These are phyloP conservation scores for Corchorus olitorius DNA, from an alignment of 345 rosid species.

Conservation along the genomic window DNA sequence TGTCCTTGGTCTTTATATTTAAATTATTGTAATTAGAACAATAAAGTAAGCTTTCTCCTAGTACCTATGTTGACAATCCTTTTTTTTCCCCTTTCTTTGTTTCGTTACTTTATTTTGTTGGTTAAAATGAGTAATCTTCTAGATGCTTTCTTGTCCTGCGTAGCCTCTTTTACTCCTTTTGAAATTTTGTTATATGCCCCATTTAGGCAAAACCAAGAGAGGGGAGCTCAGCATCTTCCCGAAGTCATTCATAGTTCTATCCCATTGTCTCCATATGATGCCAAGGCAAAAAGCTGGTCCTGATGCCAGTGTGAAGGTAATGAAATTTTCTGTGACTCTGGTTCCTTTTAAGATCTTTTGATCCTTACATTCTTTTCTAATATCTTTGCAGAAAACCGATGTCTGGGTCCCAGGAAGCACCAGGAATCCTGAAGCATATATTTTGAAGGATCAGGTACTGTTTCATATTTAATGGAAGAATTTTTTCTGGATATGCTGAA, in stretches of 20 bases:
- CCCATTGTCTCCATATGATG: slow-evolving; percentile 98
- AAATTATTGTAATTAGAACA: neutral
- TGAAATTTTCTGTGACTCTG: slow-evolving; percentile 13
- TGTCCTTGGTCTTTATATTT: neutral
- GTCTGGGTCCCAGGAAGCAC: slow-evolving; percentile 67
- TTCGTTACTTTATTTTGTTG: too few species aligned
- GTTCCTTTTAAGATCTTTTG: slow-evolving; percentile 2
- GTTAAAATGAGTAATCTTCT: too few species aligned
- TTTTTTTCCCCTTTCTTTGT: too few species aligned
- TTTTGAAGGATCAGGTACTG: slow-evolving; percentile 88
- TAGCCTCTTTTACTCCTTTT: neutral
- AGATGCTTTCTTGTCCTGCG: too few species aligned
- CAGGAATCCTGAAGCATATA: slow-evolving; percentile 82
- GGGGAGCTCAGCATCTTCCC: slow-evolving; percentile 96
- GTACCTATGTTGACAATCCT: neutral
- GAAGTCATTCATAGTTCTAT: slow-evolving; percentile 52
- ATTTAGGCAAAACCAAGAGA: slow-evolving; percentile 79
- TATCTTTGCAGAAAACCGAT: slow-evolving; percentile 59
- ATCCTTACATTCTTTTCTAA: slow-evolving; percentile 16
- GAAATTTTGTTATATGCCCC: slow-evolving; percentile 1
- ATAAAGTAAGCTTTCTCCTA: neutral
- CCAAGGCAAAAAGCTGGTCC: slow-evolving; percentile 69
- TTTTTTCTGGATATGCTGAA: slow-evolving; percentile 2
- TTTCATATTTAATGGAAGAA: neutral
- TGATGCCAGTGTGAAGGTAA: slow-evolving; percentile 52